Evolutionary conservation across 2,329 filamentous ascomycete genomes (phyloP), one percentile per base, ranked within the genome.

Genomic region (Samsoniella hepiali): DNA sequence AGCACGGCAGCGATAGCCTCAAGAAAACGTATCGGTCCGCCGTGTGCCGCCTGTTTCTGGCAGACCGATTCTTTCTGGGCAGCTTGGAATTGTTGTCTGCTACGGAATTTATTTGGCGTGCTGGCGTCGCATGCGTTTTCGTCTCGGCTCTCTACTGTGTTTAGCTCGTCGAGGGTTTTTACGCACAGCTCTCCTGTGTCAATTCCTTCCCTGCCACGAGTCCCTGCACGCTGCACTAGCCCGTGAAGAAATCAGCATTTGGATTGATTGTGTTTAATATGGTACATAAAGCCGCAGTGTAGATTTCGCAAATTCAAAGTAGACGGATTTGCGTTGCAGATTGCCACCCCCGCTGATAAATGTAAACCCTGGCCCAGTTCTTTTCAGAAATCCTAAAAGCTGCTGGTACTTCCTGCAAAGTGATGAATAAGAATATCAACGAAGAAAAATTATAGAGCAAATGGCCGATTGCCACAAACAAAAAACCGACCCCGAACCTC

Each of bases 21-120:
- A 73, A 72, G 68, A 67, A 42, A 29, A 36, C 60, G 1, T 84
- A 84, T 65, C 67, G 74, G 38, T 65, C 69, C 3, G 67, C 75
- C 2, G 73, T 82, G 9, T 59, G 78, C 58, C 75, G 71, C 58
- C 66, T 82, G 17, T 80, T 84, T 49, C 55, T 82, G 15, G 79
- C 81, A 5, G 76, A 83, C 56, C 72, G 72, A 17, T 65, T 78
- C 10, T 71, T 78, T 7, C 66, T 78, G 31, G 77, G 81, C 3
- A 76, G 68, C 38, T 64, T 73, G 22, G 67, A 70, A 34, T 56
- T 79, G 27, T 65, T 80, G 9, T n/a, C 63, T 9, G 15, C 54
- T 42, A 15, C 36, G 22, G 58, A 50, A 22, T 31, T 56, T 2
- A 3, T 56, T 1, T 44, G 22, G 13, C 42, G 32, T 29, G 51